These are phyloP conservation scores for Dioscorea dumetorum DNA, from an alignment of 106 monocot genomes.

Conservation along the genomic window DNA sequence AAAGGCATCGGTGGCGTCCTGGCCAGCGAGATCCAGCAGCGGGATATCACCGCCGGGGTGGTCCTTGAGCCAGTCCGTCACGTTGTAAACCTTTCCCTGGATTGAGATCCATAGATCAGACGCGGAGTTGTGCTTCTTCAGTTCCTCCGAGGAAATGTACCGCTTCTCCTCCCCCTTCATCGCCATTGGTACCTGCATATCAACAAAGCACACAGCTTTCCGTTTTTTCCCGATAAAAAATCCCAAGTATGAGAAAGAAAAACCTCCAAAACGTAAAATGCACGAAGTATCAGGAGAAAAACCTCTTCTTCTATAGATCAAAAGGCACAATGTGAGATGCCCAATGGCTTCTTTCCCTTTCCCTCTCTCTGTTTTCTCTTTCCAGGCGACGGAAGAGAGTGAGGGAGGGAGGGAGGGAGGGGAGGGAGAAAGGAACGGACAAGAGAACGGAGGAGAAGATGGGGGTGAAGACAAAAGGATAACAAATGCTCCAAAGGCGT, in stretches of 20 bases:
- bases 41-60: conserved; percentile 73
- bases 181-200: background rate
- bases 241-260: background rate
- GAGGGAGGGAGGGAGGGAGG: background rate
- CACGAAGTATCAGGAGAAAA: background rate
- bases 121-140: conserved; percentile 21
- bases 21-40: conserved; percentile 57
- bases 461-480: background rate
- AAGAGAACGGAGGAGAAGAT: background rate
- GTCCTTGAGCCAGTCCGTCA: conserved; percentile 32
- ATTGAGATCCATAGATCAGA: conserved; percentile 64
- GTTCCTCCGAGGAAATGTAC: conserved; percentile 39
- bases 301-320: background rate
- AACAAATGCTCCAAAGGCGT: too few species aligned
- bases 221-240: too few species aligned
- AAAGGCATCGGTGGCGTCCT: conserved; percentile 72
- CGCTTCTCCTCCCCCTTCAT: conserved; percentile 4
- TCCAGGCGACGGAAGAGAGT: background rate
- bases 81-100: conserved; percentile 70
- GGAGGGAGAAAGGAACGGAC: background rate
- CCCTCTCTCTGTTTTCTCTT: background rate
- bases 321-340: too few species aligned
- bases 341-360: background rate
- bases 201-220: background rate
- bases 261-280: background rate